Evolutionary conservation across 1,284 basidiomycete species (phyloP), one percentile per base, ranked within the genome.

Genomic region (Malassezia nana): DNA sequence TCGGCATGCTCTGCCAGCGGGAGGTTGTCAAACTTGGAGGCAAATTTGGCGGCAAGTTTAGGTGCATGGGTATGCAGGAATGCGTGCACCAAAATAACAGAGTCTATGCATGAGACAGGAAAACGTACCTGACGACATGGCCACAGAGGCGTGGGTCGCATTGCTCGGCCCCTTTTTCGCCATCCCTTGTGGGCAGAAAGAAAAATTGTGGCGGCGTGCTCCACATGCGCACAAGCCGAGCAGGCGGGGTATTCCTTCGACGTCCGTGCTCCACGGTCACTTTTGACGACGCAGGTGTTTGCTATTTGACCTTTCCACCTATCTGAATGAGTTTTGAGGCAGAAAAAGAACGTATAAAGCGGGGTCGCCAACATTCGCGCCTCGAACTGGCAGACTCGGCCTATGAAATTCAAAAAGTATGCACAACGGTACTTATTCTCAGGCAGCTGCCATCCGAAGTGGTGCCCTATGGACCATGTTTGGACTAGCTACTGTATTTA

Each of bases 21-120:
- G 12, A 50, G 25, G 20, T 50, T 43, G 5, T 49, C 48, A 40
- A 46, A 56, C n/a, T 42, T 39, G 5, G 49, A 29, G 2, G 54
- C 54, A 6, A 56, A 32, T 29, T 56, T 56, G 8, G 48, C 22
- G 3, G 54, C 54, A 7, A 56, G 43, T 31, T 56, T 56, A 12
- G 48, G 35, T 4, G 35, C 42, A 35, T 56, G 54, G 12, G 20
- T 49, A 15, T 42, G 26, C 16, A 56, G 28, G 25, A 56, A 56
- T 5, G 54, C 43, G 35, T 56, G 47, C 4, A 56, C 45, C 3
- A 51, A 16, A 18, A 20, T 25, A 16, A 50, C 40, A 16, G 47
- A 24, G 10, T 55, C 52, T 54, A n/a, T 46, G 6, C 9, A 16
- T 33, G 31, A 38, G 18, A 25, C n/a, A 7, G 13, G 13, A 2